Percentiles rank a stretch among this genome's conserved stretches.
These are phyloP conservation scores for Colletotrichum musae DNA, from an alignment of 2,329 filamentous ascomycete genomes.

Conservation along the genomic window DNA sequence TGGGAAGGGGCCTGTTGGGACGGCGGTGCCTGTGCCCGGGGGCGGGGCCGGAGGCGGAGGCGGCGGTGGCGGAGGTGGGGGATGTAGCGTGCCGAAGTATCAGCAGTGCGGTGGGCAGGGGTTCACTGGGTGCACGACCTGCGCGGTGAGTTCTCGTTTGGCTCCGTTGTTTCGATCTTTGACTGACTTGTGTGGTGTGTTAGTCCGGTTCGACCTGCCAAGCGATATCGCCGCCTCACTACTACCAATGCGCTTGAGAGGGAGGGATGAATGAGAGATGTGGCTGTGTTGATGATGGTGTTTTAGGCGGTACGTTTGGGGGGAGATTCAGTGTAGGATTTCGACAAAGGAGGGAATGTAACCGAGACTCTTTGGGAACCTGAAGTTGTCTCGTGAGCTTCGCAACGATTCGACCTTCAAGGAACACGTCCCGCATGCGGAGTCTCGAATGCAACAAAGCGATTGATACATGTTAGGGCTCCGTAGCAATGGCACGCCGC, in stretches of 20 bases:
- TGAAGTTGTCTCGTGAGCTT: no score
- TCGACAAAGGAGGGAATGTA: no score
- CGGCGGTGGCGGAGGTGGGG: constrained; percentile 38
- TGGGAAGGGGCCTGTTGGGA: constrained; percentile 49
- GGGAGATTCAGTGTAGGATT: no score
- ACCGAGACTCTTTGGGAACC: no score
- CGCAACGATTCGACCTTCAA: no score
- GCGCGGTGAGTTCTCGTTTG: constrained; percentile 49
- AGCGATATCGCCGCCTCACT: constrained; percentile 55
- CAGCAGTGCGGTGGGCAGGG: constrained; percentile 58
- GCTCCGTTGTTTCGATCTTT: neutral
- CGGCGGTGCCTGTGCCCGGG: constrained; percentile 42
- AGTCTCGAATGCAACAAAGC: no score
- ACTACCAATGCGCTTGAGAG: constrained; percentile 53
- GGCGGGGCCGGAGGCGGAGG: constrained; percentile 6
- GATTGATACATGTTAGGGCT: no score
- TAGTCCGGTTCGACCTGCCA: constrained; percentile 53
- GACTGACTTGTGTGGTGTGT: constrained; percentile 24
- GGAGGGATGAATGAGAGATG: neutral
- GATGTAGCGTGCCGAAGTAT: constrained; percentile 52
- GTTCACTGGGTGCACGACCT: constrained; percentile 58
- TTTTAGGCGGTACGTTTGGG: no score
- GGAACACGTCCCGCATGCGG: no score
- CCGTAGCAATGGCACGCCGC: no score
- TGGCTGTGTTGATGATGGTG: no score